These are phyloP conservation scores for Candida germanica DNA, from an alignment of 805 yeast species.

Conservation along the genomic window DNA sequence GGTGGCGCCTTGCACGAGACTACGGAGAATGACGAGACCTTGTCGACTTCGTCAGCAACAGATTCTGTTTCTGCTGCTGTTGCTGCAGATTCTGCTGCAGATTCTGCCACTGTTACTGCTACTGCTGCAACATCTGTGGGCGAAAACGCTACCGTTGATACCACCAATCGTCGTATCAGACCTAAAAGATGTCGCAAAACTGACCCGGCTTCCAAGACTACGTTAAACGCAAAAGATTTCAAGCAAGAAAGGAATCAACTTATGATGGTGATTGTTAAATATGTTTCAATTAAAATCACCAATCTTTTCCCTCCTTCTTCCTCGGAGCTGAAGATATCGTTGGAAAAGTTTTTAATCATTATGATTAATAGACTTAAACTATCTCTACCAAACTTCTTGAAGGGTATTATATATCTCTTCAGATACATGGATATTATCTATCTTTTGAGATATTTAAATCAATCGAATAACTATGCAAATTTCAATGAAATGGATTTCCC, in stretches of 20 bases:
- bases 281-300: conserved; percentile 40
- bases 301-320: conserved; percentile 43
- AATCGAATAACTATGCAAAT: conserved; percentile 42
- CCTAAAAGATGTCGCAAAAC: too few species aligned
- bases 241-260: conserved; percentile 32
- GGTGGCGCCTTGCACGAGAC: background rate
- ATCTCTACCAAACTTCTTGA: conserved; percentile 35
- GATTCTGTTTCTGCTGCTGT: conserved; percentile 1
- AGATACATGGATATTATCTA: conserved; percentile 47
- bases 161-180: conserved; percentile 2
- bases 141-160: too few species aligned
- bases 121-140: background rate
- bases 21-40: background rate
- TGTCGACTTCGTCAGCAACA: background rate
- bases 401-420: conserved; percentile 40
- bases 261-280: conserved; percentile 42
- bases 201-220: conserved; percentile 4
- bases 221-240: conserved; percentile 20
- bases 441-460: conserved; percentile 43
- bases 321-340: conserved; percentile 27
- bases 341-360: conserved; percentile 38
- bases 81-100: background rate
- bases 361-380: conserved; percentile 37
- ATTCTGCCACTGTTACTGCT: background rate
- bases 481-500: conserved; percentile 44